Percentiles rank a stretch among this genome's conserved stretches.
These are phyloP conservation scores for Cyclocybe aegerita DNA, from an alignment of 768 basidiomycete species.

Conservation along the genomic window DNA sequence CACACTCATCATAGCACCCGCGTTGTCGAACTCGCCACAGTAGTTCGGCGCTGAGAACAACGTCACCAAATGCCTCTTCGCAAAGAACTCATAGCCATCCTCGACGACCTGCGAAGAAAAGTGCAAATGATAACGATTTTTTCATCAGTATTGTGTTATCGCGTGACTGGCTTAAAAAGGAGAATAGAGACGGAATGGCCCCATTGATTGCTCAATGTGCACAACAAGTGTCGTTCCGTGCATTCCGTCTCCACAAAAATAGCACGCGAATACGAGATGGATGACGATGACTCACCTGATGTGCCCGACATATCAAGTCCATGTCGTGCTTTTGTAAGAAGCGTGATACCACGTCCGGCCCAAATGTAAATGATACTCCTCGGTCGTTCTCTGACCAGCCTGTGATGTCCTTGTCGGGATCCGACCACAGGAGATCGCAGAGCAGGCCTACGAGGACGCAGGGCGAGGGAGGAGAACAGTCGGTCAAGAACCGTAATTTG, in stretches of 20 bases:
- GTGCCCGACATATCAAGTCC: slow-evolving; percentile 98
- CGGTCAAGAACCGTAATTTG: slow-evolving; percentile 5
- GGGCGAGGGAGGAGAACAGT: slow-evolving; percentile 1
- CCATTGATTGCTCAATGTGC: neutral
- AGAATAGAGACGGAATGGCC: neutral
- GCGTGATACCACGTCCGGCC: slow-evolving; percentile 95
- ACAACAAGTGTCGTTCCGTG: neutral
- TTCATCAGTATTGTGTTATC: slow-evolving; percentile 5
- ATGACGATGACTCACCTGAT: slow-evolving; percentile 66
- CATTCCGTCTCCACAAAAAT: slow-evolving; percentile 1
- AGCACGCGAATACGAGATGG: neutral
- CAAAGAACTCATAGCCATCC: slow-evolving; percentile 99
- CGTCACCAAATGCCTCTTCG: slow-evolving; percentile 95
- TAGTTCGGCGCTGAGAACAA: slow-evolving; percentile 96
- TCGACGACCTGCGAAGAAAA: slow-evolving; percentile 76
- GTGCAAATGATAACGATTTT: slow-evolving; percentile 3
- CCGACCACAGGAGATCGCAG: slow-evolving; percentile 97
- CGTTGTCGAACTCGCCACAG: slow-evolving; percentile 97
- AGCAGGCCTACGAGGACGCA: slow-evolving; percentile 63
- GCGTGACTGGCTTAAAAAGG: neutral
- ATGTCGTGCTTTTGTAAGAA: slow-evolving; percentile 99
- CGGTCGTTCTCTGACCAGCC: slow-evolving; percentile 99
- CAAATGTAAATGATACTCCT: slow-evolving; percentile 98
- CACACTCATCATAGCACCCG: slow-evolving; percentile 99
- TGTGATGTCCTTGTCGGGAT: slow-evolving; percentile 99